Percentiles rank a stretch among this genome's conserved stretches.
Evolutionary conservation across 345 rosid genomes (phyloP).

Genomic region (Ricinus communis): DNA sequence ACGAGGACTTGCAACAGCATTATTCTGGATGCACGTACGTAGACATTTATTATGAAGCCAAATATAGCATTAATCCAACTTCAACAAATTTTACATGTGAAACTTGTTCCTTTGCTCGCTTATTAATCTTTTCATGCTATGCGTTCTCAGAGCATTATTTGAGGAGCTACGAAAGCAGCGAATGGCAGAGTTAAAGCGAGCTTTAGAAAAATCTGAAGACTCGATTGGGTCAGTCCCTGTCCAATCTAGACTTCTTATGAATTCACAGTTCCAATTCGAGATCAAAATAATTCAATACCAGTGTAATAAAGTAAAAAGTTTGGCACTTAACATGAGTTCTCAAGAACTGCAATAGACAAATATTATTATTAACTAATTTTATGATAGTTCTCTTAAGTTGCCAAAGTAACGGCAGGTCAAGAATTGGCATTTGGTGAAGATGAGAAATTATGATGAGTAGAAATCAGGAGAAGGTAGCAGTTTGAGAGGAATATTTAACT

Average conservation of each 20-base stretch:
- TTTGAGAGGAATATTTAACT: neutral
- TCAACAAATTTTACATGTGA: neutral
- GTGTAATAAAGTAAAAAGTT: neutral
- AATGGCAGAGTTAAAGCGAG: slow-evolving; percentile 66
- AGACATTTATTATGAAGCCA: neutral
- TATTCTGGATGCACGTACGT: slow-evolving; percentile 72
- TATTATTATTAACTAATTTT: neutral
- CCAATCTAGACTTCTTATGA: neutral
- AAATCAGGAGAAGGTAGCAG: neutral
- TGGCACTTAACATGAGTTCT: too few species aligned
- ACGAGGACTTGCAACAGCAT: slow-evolving; percentile 62
- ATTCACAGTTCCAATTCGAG: neutral
- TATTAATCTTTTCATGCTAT: slow-evolving; percentile 4
- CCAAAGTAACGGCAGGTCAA: neutral
- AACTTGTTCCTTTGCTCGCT: neutral
- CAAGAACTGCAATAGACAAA: neutral
- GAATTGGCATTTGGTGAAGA: neutral
- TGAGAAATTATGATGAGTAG: neutral
- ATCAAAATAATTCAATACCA: neutral
- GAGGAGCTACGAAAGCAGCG: slow-evolving; percentile 83
- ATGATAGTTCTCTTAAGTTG: neutral
- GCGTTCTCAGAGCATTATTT: slow-evolving; percentile 60
- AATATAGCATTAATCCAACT: neutral
- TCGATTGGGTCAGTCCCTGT: slow-evolving; percentile 59
- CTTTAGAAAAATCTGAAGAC: slow-evolving; percentile 64